Evolutionary conservation across 257 asterid genomes (phyloP).

Genomic region (Solanum peruvianum): DNA sequence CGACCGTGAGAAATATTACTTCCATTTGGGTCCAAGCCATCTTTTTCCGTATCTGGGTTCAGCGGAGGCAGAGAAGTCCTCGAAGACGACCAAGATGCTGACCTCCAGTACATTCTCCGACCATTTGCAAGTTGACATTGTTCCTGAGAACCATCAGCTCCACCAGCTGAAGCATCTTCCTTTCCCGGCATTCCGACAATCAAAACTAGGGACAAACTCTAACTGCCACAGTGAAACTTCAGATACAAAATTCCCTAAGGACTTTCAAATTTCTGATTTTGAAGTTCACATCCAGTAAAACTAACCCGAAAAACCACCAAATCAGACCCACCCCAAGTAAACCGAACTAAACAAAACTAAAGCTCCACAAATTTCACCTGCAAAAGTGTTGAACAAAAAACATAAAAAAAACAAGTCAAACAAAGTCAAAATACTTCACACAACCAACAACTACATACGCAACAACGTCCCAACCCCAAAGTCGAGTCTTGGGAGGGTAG

Average conservation of each 20-base stretch:
- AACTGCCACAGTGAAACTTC: background rate
- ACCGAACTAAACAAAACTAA: background rate
- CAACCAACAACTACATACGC: background rate
- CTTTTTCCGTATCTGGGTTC: conserved; percentile 26
- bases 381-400: background rate
- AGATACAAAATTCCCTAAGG: background rate
- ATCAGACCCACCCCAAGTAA: background rate
- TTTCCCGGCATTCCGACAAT: conserved; percentile 28
- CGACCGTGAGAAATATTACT: conserved; percentile 10
- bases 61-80: conserved; percentile 34
- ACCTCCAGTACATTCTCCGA: conserved; percentile 38
- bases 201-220: background rate
- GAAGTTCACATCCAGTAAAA: background rate
- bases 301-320: background rate
- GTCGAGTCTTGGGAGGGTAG: background rate
- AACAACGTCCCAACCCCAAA: background rate
- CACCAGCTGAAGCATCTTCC: conserved; percentile 21
- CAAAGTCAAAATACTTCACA: background rate
- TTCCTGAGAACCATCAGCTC: conserved; percentile 18
- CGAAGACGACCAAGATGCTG: conserved; percentile 47
- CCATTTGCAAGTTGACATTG: conserved; percentile 18
- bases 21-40: conserved; percentile 11
- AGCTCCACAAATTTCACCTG: conserved; percentile 12
- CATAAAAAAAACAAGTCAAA: conserved; percentile 3
- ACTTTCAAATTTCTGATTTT: background rate